Base-by-base conservation (phyloP, 2,329 filamentous ascomycete genomes). In the Amauroascus niger region DNA sequence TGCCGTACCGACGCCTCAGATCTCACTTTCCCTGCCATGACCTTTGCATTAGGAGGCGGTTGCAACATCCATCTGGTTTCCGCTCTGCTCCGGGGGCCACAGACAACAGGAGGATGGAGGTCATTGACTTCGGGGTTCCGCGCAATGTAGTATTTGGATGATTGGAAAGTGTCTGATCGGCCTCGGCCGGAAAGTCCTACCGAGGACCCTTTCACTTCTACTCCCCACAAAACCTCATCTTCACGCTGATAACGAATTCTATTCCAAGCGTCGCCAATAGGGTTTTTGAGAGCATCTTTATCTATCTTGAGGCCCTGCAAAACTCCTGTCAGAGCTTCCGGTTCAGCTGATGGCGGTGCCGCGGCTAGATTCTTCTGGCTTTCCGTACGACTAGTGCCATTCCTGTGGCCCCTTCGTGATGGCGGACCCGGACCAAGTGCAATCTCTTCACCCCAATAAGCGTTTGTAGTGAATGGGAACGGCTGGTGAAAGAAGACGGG, bases 1-100 rank as follows among this genome's bases (percentile, higher is more conserved):
- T 59, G 60, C 35, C 57, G 60, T 39, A 60, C 57, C 22, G 63
- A 61, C 8, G 58, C 49, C 47, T 57, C 59, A 30, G 63, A 63
- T 3, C 61, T 63, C 49, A 87, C 80, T 67, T 90, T 93, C 60
- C 89, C 90, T 59, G 86, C 86, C 90, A 96, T 96, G 56, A 95
- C 77, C 67, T 85, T 89, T 54, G 90, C 88, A 32, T 84, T 81
- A n/a, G 90, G 90, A 1, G 89, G 88, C 1, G 90, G 90, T 64
- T 95, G 88, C 49, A 95, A 74, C 89, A 96, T 95, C 90, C 90
- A 96, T 64, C 78, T 79, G 52, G 86, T 84, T 56, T 87, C 88
- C 52, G 82, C 81, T 64, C 75, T 81, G 65, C 80, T 82, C 35
- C 76, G 78, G 13, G 83, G 86, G 54, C 80, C 85, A 69, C 82